Conservation (phyloP, 1,284 basidiomycete genomes). For the Cutaneotrichosporon dermatis region DNA sequence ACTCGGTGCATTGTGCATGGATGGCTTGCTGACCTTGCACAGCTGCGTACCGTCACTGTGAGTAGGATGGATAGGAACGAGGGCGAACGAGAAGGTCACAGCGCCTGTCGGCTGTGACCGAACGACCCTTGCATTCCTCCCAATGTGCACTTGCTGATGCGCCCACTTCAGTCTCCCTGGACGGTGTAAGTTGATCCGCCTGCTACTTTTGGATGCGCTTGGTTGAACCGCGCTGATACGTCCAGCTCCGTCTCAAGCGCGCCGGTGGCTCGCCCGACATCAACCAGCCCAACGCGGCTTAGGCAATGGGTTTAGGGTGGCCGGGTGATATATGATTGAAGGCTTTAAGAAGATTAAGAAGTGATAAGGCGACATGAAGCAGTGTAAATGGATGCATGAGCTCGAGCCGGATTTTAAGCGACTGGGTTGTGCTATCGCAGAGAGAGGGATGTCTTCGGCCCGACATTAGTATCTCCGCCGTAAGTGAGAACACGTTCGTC, state of each 20-base stretch:
- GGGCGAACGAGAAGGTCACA: not conserved
- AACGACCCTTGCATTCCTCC: too few relatives aligned
- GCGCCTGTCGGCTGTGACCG: not conserved
- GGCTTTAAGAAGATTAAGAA: not conserved
- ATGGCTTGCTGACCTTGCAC: conserved; percentile 8
- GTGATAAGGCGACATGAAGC: not conserved
- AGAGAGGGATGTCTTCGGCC: too few relatives aligned
- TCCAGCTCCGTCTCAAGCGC: conserved; percentile 17
- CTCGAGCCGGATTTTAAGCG: too few relatives aligned
- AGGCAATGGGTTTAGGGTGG: too few relatives aligned
- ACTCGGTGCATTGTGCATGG: not conserved
- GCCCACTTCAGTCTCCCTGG: not conserved
- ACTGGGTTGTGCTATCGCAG: too few relatives aligned
- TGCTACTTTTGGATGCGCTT: not conserved
- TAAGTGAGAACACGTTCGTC: too few relatives aligned
- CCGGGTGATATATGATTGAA: too few relatives aligned
- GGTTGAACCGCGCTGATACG: not conserved
- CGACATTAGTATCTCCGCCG: too few relatives aligned
- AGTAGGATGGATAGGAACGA: conserved; percentile 2
- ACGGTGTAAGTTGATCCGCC: not conserved
- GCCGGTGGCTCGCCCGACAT: conserved; percentile 2
- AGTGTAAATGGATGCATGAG: not conserved
- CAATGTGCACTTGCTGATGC: too few relatives aligned
- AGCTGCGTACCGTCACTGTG: conserved; percentile 14
- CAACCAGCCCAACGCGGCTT: not conserved